Evolutionary conservation across 2,329 filamentous ascomycete species (phyloP).

Genomic region (Myriosclerotinia duriaeana): DNA sequence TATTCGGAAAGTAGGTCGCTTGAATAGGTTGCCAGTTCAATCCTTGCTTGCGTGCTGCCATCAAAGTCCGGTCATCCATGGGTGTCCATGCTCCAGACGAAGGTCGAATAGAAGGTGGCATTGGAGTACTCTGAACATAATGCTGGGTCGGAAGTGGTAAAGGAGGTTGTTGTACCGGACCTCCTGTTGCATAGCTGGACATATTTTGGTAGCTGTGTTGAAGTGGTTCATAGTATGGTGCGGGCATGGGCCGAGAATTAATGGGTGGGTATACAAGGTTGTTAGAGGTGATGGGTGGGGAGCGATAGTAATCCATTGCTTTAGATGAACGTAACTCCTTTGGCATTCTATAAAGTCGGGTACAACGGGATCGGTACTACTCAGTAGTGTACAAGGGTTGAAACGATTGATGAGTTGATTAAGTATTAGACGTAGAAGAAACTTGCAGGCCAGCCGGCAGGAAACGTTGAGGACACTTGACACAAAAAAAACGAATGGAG

Average conservation of each 20-base stretch:
- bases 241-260: slow-evolving; percentile 3
- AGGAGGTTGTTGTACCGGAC: slow-evolving; percentile 27
- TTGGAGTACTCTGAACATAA: slow-evolving; percentile 9
- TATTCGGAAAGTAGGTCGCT: slow-evolving; percentile 70
- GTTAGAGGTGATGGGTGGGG: slow-evolving; percentile 20
- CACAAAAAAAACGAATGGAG: slow-evolving; percentile 16
- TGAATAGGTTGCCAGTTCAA: slow-evolving; percentile 85
- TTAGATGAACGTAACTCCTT: slow-evolving; percentile 13
- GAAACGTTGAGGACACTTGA: slow-evolving; percentile 19
- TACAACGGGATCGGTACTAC: background rate
- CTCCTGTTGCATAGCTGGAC: slow-evolving; percentile 25
- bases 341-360: slow-evolving; percentile 18
- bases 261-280: slow-evolving; percentile 18
- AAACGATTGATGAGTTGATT: slow-evolving; percentile 19
- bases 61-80: slow-evolving; percentile 71
- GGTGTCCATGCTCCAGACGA: slow-evolving; percentile 70
- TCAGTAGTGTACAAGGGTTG: slow-evolving; percentile 4
- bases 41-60: slow-evolving; percentile 69
- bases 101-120: slow-evolving; percentile 45
- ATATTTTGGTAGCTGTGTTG: slow-evolving; percentile 22
- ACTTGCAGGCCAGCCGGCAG: slow-evolving; percentile 20
- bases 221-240: slow-evolving; percentile 24
- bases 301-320: slow-evolving; percentile 25
- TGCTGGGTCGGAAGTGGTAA: slow-evolving; percentile 24
- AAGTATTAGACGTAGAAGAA: slow-evolving; percentile 11